phyloP scores from a whole-genome alignment of 2,329 filamentous ascomycete species.

The Fusarium drepaniforme region DNA sequence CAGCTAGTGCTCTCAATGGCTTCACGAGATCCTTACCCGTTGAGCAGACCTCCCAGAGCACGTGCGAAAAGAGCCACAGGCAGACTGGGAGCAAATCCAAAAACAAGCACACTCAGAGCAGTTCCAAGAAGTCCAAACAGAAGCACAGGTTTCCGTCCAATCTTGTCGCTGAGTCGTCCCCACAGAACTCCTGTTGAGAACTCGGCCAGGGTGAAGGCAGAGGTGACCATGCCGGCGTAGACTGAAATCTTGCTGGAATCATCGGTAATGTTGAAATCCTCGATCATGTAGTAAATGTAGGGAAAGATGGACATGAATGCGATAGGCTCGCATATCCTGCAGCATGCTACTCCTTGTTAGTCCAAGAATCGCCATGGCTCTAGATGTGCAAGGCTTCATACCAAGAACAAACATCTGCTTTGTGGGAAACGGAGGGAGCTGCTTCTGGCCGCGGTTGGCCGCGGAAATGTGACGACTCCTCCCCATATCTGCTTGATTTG shows the following conservation, averaged over 20 bases:
- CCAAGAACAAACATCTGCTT: slow-evolving; percentile 66
- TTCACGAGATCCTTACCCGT: slow-evolving; percentile 75
- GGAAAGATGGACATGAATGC: slow-evolving; percentile 99
- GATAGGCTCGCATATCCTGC: slow-evolving; percentile 97
- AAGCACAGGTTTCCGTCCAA: slow-evolving; percentile 93
- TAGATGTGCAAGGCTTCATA: slow-evolving; percentile 42
- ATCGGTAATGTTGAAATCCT: slow-evolving; percentile 87
- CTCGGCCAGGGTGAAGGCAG: slow-evolving; percentile 94
- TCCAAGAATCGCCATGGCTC: neutral
- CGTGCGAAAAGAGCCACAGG: slow-evolving; percentile 87
- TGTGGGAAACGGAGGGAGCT: slow-evolving; percentile 52
- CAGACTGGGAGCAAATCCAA: slow-evolving; percentile 89
- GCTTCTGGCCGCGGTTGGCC: slow-evolving; percentile 39
- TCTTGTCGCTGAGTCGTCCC: slow-evolving; percentile 90
- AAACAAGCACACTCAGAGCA: slow-evolving; percentile 90
- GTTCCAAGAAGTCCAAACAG: slow-evolving; percentile 92
- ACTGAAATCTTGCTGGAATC: slow-evolving; percentile 85
- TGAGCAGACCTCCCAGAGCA: slow-evolving; percentile 89
- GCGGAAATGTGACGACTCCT: slow-evolving; percentile 41
- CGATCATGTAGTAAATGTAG: slow-evolving; percentile 98
- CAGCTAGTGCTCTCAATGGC: slow-evolving; percentile 22
- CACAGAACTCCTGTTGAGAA: slow-evolving; percentile 93
- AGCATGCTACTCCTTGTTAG: slow-evolving; percentile 72
- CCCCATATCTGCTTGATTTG: slow-evolving; percentile 43
- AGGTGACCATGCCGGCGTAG: slow-evolving; percentile 96